Conservation (phyloP, 1,284 basidiomycete species). For the Apiotrichum sp. region DNA sequence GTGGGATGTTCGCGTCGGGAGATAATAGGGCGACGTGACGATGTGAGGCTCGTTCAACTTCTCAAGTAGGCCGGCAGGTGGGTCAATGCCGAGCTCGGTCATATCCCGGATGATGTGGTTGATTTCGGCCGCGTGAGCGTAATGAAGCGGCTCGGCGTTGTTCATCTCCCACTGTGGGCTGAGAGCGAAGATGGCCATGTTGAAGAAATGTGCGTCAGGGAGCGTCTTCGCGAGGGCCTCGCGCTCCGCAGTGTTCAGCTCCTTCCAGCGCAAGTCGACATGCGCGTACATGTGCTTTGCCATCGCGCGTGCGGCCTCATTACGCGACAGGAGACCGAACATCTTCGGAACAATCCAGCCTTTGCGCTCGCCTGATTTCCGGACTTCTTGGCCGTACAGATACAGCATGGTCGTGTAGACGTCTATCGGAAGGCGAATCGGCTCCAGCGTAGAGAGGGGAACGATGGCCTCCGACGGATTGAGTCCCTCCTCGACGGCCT, state of each 20-base stretch:
- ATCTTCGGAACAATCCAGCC: neutral
- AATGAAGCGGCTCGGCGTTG: neutral
- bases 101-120: conserved; percentile 2
- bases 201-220: conserved; percentile 20
- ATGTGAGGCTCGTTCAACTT: conserved; percentile 1
- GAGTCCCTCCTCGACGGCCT: neutral
- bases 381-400: conserved; percentile 14
- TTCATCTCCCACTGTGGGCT: conserved; percentile 3
- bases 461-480: neutral
- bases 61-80: conserved; percentile 6
- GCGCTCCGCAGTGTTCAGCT: neutral
- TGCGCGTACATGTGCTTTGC: neutral
- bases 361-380: neutral
- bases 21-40: neutral
- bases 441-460: neutral
- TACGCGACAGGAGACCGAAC: neutral
- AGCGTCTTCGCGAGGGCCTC: neutral
- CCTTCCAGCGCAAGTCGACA: neutral
- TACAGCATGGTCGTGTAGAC: conserved; percentile 28
- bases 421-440: conserved; percentile 20
- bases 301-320: conserved; percentile 8
- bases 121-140: neutral
- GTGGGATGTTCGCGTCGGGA: neutral
- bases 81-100: conserved; percentile 3
- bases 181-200: conserved; percentile 14